Percentiles rank a stretch among this genome's conserved stretches.
phyloP scores from a whole-genome alignment of 2,329 filamentous ascomycete species.

The Colletotrichum endophyticum region DNA sequence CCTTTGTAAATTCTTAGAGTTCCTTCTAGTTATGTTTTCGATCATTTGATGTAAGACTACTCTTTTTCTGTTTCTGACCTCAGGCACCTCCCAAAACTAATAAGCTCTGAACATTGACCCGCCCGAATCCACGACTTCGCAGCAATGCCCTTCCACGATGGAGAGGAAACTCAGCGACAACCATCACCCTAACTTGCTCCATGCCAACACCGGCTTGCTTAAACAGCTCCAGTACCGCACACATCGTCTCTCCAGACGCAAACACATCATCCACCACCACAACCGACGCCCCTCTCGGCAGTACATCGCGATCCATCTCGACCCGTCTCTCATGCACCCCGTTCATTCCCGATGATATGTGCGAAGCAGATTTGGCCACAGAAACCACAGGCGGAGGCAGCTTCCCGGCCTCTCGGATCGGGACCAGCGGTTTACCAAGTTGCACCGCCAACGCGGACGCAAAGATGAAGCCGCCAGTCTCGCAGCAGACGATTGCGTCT shows the following conservation, averaged over 20 bases:
- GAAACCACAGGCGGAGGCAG: constrained; percentile 61
- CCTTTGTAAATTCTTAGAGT: too few species aligned
- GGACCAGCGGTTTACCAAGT: constrained; percentile 46
- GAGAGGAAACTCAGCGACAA: constrained; percentile 61
- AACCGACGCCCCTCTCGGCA: constrained; percentile 46
- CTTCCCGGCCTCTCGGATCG: constrained; percentile 63
- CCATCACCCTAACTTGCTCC: constrained; percentile 51
- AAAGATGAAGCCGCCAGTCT: constrained; percentile 62
- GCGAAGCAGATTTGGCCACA: constrained; percentile 49
- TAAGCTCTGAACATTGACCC: constrained; percentile 55
- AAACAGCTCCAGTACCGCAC: constrained; percentile 55
- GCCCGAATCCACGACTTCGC: constrained; percentile 51
- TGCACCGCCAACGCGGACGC: constrained; percentile 52
- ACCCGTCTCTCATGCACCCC: constrained; percentile 39
- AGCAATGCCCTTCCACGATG: constrained; percentile 57
- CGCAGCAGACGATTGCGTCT: constrained; percentile 54
- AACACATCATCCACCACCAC: constrained; percentile 68
- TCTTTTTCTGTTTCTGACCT: too few species aligned
- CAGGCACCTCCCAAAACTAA: constrained; percentile 37
- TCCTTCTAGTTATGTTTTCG: too few species aligned
- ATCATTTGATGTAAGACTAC: neutral
- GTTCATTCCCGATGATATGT: constrained; percentile 51
- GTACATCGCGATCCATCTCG: constrained; percentile 51
- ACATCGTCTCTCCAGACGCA: constrained; percentile 59
- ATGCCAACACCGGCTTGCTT: constrained; percentile 41